These are phyloP conservation scores for Diospyros lotus DNA, from an alignment of 148 eudicot genomes.

Conservation along the genomic window DNA sequence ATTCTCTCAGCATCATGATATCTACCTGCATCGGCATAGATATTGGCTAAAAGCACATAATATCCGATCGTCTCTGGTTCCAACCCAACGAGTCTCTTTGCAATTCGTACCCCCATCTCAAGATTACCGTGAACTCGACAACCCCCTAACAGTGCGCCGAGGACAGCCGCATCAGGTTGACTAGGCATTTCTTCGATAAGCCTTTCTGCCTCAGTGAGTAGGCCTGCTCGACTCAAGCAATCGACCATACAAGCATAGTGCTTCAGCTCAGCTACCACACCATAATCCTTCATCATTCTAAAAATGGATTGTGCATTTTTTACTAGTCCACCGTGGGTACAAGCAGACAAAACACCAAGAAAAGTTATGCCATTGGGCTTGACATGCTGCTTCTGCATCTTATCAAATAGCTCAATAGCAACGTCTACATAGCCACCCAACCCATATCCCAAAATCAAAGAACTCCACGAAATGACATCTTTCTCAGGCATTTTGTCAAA, in stretches of 20 bases:
- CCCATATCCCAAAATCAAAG: slow-evolving; percentile 11
- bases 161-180: slow-evolving; percentile 10
- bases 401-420: slow-evolving; percentile 2
- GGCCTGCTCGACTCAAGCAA: slow-evolving; percentile 9
- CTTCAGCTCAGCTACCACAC: slow-evolving; percentile 1
- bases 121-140: slow-evolving; percentile 9
- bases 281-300: slow-evolving; percentile 7
- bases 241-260: slow-evolving; percentile 15
- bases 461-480: slow-evolving; percentile 13
- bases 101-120: slow-evolving; percentile 13
- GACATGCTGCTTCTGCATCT: not conserved
- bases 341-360: slow-evolving; percentile 13
- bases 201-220: slow-evolving; percentile 4
- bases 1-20: slow-evolving; percentile 9
- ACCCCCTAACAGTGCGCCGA: slow-evolving; percentile 9
- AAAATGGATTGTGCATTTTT: not conserved
- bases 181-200: slow-evolving; percentile 8
- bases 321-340: slow-evolving; percentile 9
- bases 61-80: slow-evolving; percentile 4
- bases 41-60: slow-evolving; percentile 12
- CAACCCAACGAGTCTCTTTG: slow-evolving; percentile 9
- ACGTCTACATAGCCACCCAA: not conserved
- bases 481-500: not conserved
- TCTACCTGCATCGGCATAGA: slow-evolving; percentile 7
- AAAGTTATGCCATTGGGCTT: slow-evolving; percentile 5